Conservation (phyloP, 495 filamentous ascomycete species). For the Daldinia caldariorum region DNA sequence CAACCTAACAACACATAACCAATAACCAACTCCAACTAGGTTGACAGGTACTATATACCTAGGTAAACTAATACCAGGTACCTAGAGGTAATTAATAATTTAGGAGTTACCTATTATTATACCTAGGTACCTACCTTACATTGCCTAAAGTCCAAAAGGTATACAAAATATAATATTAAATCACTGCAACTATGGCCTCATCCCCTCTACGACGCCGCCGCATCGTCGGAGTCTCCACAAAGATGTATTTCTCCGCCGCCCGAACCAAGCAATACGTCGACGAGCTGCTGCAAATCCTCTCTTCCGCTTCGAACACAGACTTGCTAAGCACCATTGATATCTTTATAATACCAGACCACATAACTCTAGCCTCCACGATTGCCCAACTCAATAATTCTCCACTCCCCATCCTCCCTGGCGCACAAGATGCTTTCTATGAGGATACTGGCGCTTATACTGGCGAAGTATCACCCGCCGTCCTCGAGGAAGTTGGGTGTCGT, state of each 20-base stretch:
- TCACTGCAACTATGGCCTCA: slow-evolving; percentile 27
- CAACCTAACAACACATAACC: no score
- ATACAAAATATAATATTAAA: not conserved
- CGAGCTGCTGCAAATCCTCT: slow-evolving; percentile 60
- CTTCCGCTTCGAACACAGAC: slow-evolving; percentile 44
- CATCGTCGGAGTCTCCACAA: slow-evolving; percentile 80
- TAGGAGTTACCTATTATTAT: no score
- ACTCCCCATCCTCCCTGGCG: slow-evolving; percentile 69
- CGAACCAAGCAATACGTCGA: slow-evolving; percentile 70
- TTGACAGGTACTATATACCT: no score
- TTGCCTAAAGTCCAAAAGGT: no score
- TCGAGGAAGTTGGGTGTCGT: slow-evolving; percentile 70
- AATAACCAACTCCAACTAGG: no score
- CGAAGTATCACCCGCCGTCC: slow-evolving; percentile 73
- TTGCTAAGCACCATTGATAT: slow-evolving; percentile 56
- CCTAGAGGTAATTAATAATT: no score
- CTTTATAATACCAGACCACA: slow-evolving; percentile 79
- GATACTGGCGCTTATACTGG: slow-evolving; percentile 78
- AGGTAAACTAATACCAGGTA: no score
- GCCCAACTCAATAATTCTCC: slow-evolving; percentile 60
- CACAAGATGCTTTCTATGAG: slow-evolving; percentile 77
- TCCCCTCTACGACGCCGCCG: slow-evolving; percentile 63
- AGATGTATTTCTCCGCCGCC: slow-evolving; percentile 82
- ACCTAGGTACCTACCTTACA: no score
- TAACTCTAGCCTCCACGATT: slow-evolving; percentile 68